phyloP scores from a whole-genome alignment of 345 rosid species.

The rapeseed (Brassica napus) region DNA sequence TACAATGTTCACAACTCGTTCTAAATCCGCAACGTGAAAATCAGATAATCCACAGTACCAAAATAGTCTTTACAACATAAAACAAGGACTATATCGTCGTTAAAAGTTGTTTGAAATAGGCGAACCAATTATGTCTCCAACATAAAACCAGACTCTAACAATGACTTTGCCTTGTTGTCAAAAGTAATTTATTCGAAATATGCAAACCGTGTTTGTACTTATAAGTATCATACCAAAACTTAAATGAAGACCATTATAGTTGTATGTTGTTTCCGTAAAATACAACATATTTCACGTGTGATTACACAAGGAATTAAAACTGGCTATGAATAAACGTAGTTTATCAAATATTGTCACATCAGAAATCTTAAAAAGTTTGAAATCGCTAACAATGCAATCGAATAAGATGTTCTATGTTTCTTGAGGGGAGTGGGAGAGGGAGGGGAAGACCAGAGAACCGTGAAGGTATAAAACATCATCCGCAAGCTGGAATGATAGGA shows the following conservation, averaged over 20 bases:
- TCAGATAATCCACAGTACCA: background rate
- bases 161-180: background rate
- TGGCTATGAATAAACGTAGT: background rate
- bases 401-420: background rate
- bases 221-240: background rate
- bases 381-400: conserved; percentile 1
- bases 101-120: background rate
- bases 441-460: background rate
- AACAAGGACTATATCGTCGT: background rate
- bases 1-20: background rate
- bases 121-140: background rate
- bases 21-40: background rate
- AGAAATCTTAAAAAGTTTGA: background rate
- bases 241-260: background rate
- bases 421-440: background rate
- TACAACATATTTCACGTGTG: background rate
- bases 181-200: background rate
- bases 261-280: background rate
- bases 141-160: background rate
- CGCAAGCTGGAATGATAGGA: conserved; percentile 31
- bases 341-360: background rate
- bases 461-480: background rate
- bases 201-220: background rate
- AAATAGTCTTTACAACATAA: background rate
- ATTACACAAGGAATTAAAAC: background rate